phyloP scores from a whole-genome alignment of 2,329 filamentous ascomycete genomes.

The Fusarium denticulatum region DNA sequence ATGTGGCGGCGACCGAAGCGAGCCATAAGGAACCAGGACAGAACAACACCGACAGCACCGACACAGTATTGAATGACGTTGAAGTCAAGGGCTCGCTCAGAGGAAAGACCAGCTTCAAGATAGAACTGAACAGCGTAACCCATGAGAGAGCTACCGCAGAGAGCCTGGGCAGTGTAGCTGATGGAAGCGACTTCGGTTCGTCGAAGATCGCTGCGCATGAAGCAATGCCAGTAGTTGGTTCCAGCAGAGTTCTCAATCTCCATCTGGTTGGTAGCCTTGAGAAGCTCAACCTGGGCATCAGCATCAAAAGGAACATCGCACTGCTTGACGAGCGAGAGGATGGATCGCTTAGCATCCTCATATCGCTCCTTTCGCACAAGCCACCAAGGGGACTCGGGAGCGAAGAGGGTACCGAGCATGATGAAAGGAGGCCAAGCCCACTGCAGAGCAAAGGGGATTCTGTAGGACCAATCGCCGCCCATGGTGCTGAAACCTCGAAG shows the following conservation, averaged over 20 bases:
- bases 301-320: conserved; percentile 12
- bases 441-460: conserved; percentile 60
- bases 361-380: conserved; percentile 53
- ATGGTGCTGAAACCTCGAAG: conserved; percentile 52
- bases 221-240: conserved; percentile 25
- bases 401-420: conserved; percentile 57
- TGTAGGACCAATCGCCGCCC: conserved; percentile 56
- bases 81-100: conserved; percentile 6
- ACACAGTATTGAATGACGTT: conserved; percentile 20
- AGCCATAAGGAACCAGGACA: conserved; percentile 17
- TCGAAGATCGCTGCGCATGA: conserved; percentile 18
- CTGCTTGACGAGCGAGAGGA: conserved; percentile 31
- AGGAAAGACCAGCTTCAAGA: conserved; percentile 2
- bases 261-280: conserved; percentile 19
- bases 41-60: conserved; percentile 3
- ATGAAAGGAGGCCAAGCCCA: conserved; percentile 57
- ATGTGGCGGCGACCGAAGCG: conserved; percentile 13
- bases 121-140: conserved; percentile 19
- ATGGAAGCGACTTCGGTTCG: conserved; percentile 13
- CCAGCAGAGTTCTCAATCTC: conserved; percentile 23
- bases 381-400: conserved; percentile 62
- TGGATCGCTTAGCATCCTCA: conserved; percentile 49
- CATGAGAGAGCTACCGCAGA: conserved; percentile 17
- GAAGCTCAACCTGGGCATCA: conserved; percentile 61
- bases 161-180: conserved; percentile 7